Base-by-base conservation (phyloP, 2,329 filamentous ascomycete genomes). In the Cordyceps cateniannulata region DNA sequence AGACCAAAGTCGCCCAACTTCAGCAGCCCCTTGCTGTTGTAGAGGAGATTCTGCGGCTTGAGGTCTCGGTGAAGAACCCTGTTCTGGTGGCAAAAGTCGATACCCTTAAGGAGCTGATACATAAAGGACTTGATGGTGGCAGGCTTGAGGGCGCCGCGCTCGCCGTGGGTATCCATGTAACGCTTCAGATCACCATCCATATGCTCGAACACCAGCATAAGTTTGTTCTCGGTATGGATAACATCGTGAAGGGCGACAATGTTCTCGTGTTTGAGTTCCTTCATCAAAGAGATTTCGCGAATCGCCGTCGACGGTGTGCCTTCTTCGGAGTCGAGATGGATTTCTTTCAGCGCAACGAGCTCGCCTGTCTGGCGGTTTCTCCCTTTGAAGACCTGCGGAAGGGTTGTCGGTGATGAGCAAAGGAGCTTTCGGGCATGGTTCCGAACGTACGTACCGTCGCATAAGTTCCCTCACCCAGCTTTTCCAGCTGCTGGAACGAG, bases 161-260 rank as follows among this genome's bases (percentile, higher is more conserved):
- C 91, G 69, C 93, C 92, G 62, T 92, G 84, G 7, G 88, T 90
- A 73, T 99, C 95, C 95, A 99, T 99, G 77, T 97, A 98, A 72
- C 96, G 91, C 81, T 99, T 99, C 12, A 99, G 79, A 71, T 99
- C 95, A 72, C 93, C 92, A 76, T 99, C 95, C 93, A 99, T 97
- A 76, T 88, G 96, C 75, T 99, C 95, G 69, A 99, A 99, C 10
- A 99, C 95, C 45, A 99, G 87, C 95, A 99, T 99, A 62, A 99
- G 86, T 75, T 99, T 99, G 78, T 98, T 99, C 80, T 99, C 95
- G 62, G 95, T 99, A 76, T 99, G 95, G 70, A 99, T 98, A 61
- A 99, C 95, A 81, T 99, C 95, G 82, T 98, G 91, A 5, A 99
- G 86, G 62, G 89, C 91, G 69, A 99, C 93, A 66, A 99, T 98